phyloP scores from a whole-genome alignment of 2,329 filamentous ascomycete species.

The Hypomyces rosellus region DNA sequence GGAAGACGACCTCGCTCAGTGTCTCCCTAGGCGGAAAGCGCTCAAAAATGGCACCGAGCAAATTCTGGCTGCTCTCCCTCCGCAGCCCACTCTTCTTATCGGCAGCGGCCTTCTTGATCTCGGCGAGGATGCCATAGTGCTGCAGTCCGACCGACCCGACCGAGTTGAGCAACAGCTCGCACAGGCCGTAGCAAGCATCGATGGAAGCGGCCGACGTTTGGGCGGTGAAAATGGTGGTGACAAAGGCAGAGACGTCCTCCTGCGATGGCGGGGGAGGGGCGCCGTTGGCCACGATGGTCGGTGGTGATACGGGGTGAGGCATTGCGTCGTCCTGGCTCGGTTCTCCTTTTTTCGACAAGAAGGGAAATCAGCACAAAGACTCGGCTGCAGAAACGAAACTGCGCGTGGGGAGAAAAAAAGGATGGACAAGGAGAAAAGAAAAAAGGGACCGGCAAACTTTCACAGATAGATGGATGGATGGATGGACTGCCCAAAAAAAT shows the following conservation, averaged over 20 bases:
- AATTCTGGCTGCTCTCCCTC: conserved; percentile 90
- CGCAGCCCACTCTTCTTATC: conserved; percentile 90
- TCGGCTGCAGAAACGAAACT: neutral
- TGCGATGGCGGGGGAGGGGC: conserved; percentile 53
- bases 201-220: conserved; percentile 63
- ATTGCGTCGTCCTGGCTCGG: conserved; percentile 23
- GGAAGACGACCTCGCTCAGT: conserved; percentile 71
- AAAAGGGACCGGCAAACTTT: neutral
- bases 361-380: neutral
- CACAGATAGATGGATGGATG: conserved; percentile 6
- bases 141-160: conserved; percentile 48
- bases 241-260: conserved; percentile 58
- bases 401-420: neutral
- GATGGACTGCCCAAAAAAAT: neutral
- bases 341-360: neutral
- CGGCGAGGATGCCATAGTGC: conserved; percentile 48
- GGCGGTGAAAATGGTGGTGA: conserved; percentile 63
- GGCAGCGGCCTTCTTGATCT: conserved; percentile 65
- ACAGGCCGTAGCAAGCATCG: conserved; percentile 56
- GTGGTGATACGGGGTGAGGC: conserved; percentile 45
- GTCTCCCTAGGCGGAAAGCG: conserved; percentile 72
- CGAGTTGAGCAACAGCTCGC: conserved; percentile 49
- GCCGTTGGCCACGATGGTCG: conserved; percentile 40
- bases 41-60: conserved; percentile 89
- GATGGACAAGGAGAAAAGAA: conserved; percentile 7